These are phyloP conservation scores for Thalassiosira pacifica DNA, from an alignment of 352 stramenopile genomes.

Conservation along the genomic window DNA sequence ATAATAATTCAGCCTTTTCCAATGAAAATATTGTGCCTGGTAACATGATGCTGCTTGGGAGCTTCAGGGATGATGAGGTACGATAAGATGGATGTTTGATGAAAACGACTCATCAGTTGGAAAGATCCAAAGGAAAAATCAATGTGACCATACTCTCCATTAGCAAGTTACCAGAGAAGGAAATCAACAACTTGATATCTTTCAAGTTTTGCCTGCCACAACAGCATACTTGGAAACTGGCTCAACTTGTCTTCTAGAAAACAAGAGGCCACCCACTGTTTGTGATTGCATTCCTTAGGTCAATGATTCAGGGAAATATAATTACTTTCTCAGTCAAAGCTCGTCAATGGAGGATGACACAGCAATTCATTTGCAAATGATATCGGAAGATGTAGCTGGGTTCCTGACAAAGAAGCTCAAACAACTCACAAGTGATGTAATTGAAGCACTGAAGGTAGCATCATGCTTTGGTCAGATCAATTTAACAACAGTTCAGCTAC, in stretches of 20 bases:
- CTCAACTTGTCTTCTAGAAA: constrained; percentile 18
- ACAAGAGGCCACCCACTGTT: constrained; percentile 22
- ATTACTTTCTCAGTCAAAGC: constrained; percentile 30
- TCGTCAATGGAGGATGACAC: constrained; percentile 37
- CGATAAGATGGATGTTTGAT: not conserved
- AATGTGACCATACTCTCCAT: constrained; percentile 21
- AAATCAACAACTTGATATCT: constrained; percentile 7
- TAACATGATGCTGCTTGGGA: not conserved
- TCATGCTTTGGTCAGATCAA: constrained; percentile 46
- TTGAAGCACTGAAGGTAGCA: constrained; percentile 21
- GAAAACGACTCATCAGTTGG: not conserved
- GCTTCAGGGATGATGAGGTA: constrained; percentile 10
- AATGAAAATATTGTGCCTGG: not conserved
- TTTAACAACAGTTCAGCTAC: constrained; percentile 24
- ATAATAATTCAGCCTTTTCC: constrained; percentile 23
- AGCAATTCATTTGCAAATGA: constrained; percentile 32
- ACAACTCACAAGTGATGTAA: constrained; percentile 5
- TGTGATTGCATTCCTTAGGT: constrained; percentile 30
- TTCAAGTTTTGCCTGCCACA: constrained; percentile 5
- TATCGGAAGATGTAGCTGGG: constrained; percentile 22
- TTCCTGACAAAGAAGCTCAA: constrained; percentile 30
- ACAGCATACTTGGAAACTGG: constrained; percentile 1
- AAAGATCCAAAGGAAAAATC: constrained; percentile 12
- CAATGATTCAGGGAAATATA: constrained; percentile 30
- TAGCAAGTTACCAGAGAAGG: constrained; percentile 2